Evolutionary conservation across 2,329 filamentous ascomycete genomes (phyloP).

Genomic region (Curvularia verruculosa): DNA sequence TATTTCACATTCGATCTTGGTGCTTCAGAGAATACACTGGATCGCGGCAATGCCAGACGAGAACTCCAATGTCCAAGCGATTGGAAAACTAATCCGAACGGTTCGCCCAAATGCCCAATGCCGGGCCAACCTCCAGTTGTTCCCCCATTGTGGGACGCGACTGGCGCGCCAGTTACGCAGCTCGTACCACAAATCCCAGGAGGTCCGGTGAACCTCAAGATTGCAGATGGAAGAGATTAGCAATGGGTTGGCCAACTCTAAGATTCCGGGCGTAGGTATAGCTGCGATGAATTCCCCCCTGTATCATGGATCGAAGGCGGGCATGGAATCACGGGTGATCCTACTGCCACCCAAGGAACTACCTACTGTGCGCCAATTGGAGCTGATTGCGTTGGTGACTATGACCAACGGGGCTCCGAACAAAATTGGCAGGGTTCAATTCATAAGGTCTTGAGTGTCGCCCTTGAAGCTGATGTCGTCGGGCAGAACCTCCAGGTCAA

Average conservation of each 20-base stretch:
- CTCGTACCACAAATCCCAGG: constrained; percentile 10
- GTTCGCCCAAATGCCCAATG: constrained; percentile 10
- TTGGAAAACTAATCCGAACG: constrained; percentile 8
- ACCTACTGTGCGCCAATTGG: constrained; percentile 9
- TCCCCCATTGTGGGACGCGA: constrained; percentile 2
- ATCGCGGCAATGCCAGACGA: not conserved
- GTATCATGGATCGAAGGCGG: constrained; percentile 38
- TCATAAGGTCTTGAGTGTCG: constrained; percentile 4
- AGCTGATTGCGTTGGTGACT: not conserved
- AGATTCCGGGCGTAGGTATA: constrained; percentile 21
- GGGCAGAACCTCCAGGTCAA: not conserved
- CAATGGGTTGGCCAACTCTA: not conserved
- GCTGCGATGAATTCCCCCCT: constrained; percentile 43
- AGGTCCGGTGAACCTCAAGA: not conserved
- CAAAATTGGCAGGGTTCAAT: constrained; percentile 15
- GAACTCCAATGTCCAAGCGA: constrained; percentile 2
- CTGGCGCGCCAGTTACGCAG: constrained; percentile 1
- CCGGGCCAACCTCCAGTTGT: constrained; percentile 22
- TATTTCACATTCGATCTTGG: constrained; percentile 1
- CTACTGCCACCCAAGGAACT: constrained; percentile 3
- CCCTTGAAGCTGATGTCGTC: not conserved
- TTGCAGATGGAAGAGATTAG: constrained; percentile 1
- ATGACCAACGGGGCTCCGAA: constrained; percentile 10
- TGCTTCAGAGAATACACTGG: not conserved
- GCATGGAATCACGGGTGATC: constrained; percentile 12